Evolutionary conservation across 2,329 filamentous ascomycete genomes (phyloP).

Genomic region (Alternaria sp.): DNA sequence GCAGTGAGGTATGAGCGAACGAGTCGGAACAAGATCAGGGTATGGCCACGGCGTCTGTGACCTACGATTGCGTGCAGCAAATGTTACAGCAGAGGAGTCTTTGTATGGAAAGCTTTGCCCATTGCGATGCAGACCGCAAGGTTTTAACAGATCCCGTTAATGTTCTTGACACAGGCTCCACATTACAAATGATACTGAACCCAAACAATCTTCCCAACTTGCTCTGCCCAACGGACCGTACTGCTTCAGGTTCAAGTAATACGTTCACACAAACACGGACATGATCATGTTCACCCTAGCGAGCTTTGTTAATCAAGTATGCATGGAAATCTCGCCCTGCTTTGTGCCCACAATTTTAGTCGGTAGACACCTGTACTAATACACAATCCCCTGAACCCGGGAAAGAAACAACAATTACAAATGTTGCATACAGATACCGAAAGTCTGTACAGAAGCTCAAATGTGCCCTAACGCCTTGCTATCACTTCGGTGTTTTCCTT

Average conservation of each 20-base stretch:
- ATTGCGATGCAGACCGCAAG: too few relatives aligned
- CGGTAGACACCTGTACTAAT: constrained; percentile 4
- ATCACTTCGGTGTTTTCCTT: neutral
- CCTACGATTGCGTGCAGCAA: neutral
- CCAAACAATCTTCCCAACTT: neutral
- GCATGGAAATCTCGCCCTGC: neutral
- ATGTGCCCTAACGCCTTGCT: constrained; percentile 17
- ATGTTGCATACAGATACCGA: neutral
- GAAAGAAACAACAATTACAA: constrained; percentile 1
- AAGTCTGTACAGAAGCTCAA: neutral
- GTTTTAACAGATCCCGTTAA: too few relatives aligned
- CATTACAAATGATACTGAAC: neutral
- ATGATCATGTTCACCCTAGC: neutral
- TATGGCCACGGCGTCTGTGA: neutral
- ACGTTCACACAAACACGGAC: neutral
- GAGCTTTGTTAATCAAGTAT: neutral
- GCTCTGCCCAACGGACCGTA: neutral
- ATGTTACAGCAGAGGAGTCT: neutral
- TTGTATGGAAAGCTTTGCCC: too few relatives aligned
- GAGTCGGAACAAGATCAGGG: neutral
- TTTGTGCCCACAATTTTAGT: neutral
- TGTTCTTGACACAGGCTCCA: neutral
- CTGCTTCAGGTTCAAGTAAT: neutral
- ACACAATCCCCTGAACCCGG: neutral
- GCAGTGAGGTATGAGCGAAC: neutral